Evolutionary conservation across 1,284 basidiomycete species (phyloP).

Genomic region (Sporisorium reilianum): DNA sequence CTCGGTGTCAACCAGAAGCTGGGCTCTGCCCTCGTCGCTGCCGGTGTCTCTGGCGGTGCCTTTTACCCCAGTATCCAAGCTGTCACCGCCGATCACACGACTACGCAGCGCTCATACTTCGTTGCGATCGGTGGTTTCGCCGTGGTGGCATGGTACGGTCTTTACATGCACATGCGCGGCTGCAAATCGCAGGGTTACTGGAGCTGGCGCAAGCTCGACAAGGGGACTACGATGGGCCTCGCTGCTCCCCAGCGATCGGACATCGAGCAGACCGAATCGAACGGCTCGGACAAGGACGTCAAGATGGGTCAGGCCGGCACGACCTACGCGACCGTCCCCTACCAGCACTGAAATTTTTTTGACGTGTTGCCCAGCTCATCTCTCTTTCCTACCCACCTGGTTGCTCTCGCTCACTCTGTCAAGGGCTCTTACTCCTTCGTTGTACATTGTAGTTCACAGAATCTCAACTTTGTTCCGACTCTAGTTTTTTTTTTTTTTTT

Average conservation of each 20-base stretch:
- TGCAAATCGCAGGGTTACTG: constrained; percentile 34
- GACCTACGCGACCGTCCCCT: constrained; percentile 23
- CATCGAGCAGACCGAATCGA: constrained; percentile 14
- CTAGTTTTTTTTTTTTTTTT: too few species aligned
- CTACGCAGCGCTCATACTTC: constrained; percentile 37
- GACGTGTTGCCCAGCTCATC: too few species aligned
- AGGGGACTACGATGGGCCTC: constrained; percentile 25
- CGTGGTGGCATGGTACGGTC: constrained; percentile 38
- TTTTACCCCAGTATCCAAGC: constrained; percentile 81
- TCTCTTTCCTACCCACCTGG: too few species aligned
- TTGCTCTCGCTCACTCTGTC: neutral
- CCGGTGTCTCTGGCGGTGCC: constrained; percentile 80
- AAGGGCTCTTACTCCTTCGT: neutral
- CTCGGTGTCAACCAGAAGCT: constrained; percentile 49
- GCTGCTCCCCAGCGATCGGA: constrained; percentile 13
- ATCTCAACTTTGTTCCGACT: neutral
- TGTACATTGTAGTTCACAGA: neutral
- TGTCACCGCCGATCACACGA: constrained; percentile 74
- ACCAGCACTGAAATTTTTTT: constrained; percentile 28
- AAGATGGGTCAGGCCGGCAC: constrained; percentile 19
- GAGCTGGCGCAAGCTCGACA: constrained; percentile 42
- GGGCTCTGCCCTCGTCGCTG: constrained; percentile 39
- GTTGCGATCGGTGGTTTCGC: constrained; percentile 40
- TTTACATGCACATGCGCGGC: constrained; percentile 41
- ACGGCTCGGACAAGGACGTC: constrained; percentile 35